These are phyloP conservation scores for Byssothecium circinans DNA, from an alignment of 2,329 filamentous ascomycete genomes.

Conservation along the genomic window DNA sequence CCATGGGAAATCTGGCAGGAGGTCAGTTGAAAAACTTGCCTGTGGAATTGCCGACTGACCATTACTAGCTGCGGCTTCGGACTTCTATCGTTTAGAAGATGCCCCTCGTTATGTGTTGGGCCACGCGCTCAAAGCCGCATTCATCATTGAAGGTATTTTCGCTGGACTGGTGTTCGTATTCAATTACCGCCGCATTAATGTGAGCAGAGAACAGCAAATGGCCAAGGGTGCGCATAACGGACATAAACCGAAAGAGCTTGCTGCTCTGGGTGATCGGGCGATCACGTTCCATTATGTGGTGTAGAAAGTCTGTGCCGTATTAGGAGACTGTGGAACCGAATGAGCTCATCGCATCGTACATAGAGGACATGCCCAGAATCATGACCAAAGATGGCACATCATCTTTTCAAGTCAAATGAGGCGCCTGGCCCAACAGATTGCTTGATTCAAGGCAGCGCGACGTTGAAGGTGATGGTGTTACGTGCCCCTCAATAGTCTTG, in stretches of 20 bases:
- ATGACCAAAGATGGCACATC: no score
- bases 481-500: constrained; percentile 47
- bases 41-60: constrained; percentile 10
- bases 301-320: constrained; percentile 22
- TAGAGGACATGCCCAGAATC: no score
- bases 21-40: constrained; percentile 12
- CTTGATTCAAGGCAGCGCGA: no score
- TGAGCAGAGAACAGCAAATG: constrained; percentile 50
- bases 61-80: constrained; percentile 64
- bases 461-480: no score
- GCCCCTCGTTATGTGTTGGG: constrained; percentile 55
- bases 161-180: constrained; percentile 50
- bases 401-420: no score
- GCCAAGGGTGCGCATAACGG: constrained; percentile 40
- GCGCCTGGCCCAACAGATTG: no score
- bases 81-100: constrained; percentile 64
- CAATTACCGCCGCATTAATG: constrained; percentile 62
- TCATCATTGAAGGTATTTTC: constrained; percentile 51
- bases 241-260: constrained; percentile 57
- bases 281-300: constrained; percentile 65
- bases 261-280: constrained; percentile 62
- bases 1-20: constrained; percentile 50
- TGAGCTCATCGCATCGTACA: no score
- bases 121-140: constrained; percentile 55
- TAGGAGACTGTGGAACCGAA: neutral